Evolutionary conservation across 441 rosid species (phyloP).

Genomic region (Hypseocharis bilobata): DNA sequence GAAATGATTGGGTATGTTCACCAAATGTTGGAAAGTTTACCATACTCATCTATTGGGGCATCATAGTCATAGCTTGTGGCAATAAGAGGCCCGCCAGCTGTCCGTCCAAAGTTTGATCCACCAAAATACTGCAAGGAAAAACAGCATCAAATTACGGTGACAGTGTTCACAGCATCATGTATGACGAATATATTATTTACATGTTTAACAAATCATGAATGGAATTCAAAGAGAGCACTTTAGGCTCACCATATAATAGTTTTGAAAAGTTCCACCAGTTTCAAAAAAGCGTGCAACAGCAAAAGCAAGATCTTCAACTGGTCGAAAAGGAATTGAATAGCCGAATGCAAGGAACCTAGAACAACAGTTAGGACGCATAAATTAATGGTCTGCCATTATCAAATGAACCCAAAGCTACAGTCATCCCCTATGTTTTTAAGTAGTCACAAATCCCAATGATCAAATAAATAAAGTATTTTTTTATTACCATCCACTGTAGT

Average conservation of each 20-base stretch:
- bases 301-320: constrained; percentile 64
- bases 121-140: constrained; percentile 52
- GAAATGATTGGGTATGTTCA: not conserved
- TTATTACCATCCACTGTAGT: constrained; percentile 54
- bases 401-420: not conserved
- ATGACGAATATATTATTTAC: not conserved
- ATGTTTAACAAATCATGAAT: not conserved
- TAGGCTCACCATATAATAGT: constrained; percentile 54
- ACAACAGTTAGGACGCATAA: not conserved
- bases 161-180: not conserved
- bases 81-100: constrained; percentile 55
- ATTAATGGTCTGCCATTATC: not conserved
- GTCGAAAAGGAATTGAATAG: constrained; percentile 55
- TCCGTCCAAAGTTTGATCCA: constrained; percentile 65
- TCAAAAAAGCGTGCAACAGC: constrained; percentile 63
- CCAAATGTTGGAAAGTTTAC: constrained; percentile 24
- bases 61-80: constrained; percentile 70
- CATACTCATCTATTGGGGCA: constrained; percentile 66
- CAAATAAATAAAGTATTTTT: not conserved
- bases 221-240: not conserved
- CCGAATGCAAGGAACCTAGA: constrained; percentile 58
- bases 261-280: constrained; percentile 58
- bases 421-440: not conserved
- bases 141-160: constrained; percentile 9
- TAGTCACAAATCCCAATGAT: not conserved